Evolutionary conservation across 805 yeast species (phyloP), one percentile per base, ranked within the genome.

Genomic region (Starmerella potacharoeniae): DNA sequence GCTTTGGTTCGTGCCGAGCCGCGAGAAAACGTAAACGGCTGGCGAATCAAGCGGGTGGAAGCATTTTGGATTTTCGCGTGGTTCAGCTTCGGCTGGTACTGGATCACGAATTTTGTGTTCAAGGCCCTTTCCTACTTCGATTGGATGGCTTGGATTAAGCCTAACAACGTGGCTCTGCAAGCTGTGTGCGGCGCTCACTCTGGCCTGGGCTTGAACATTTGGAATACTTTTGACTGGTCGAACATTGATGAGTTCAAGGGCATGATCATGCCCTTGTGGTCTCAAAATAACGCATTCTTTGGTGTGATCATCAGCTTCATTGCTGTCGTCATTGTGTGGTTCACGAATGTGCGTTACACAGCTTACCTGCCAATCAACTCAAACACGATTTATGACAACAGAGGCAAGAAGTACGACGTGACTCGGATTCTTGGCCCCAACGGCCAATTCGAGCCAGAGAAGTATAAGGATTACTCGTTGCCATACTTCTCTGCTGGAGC

Each of bases 41-140:
- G 87, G 86, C 74, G 64, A 37, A 73, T 81, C 45, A 69, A 79
- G 11, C 72, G 81, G 53, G 75, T 73, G 59, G 69, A 66, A 53
- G 75, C 79, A 58, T 81, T 82, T 67, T 58, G 72, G 37, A 52
- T 69, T 40, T 73, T 71, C 3, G 73, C 78, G 53, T 72, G 71
- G 3, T 71, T 77, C 53, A 51, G 62, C 28, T 80, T 81, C 60
- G 58, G 73, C 6, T 82, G 82, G 76, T 79, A 78, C 63, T 82
- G 83, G 80, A 68, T 83, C 61, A 88, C 89, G 4, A 83, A 82
- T 53, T 82, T 73, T 63, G 70, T 84, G 33, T 83, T 82, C 70
- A 70, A 72, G 16, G 87, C 80, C 1, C 73, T 83, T 53, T 75
- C 82, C 0, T 76, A 77, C 61, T 83, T 84, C 66, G 78, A 74